Evolutionary conservation across 2,329 filamentous ascomycete genomes (phyloP), one percentile per base, ranked within the genome.

Genomic region (Cytospora chrysosperma): DNA sequence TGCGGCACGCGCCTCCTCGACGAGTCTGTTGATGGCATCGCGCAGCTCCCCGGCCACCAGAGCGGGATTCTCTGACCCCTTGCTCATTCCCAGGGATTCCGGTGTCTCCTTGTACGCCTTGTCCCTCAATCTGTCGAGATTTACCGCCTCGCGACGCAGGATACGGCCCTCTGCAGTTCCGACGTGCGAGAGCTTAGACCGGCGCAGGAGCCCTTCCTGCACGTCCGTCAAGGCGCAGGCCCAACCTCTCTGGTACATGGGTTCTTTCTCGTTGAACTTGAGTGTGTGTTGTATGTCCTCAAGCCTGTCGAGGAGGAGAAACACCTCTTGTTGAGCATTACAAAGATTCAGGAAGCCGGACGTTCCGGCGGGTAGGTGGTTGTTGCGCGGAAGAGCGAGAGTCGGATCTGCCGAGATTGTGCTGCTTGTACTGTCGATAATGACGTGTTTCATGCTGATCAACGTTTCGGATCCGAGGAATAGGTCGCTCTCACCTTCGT

Each of bases 101-200:
- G 26, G 27, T 15, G 19, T 15, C n/a, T 32, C 24, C 4, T 10
- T 60, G 17, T n/a, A 24, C 34, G 58, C 34, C 28, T 47, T 26
- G n/a, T 40, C 34, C 2, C 58, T 21, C 12, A 30, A 28, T 10
- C 50, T 27, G 26, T 40, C 37, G 15, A 60, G 43, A 2, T 32
- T 30, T 3, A 37, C 50, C 3, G 58, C 58, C 34, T 60, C 58
- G n/a, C 58, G 58, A 13, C 53, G 50, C 27, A 60, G 10, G 8
- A 60, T 60, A 19, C 53, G 52, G 1, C 34, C 34, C 4, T 60
- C 58, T 3, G 58, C 58, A 10, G 34, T 47, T 4, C 58, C 58
- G 50, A 40, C 47, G 2, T n/a, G 28, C 24, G 43, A 53, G 50
- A 53, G 50, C 37, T 49, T 47, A 12, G 58, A 54, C 7, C 58